Percentiles rank a stretch among this genome's conserved stretches.
These are phyloP conservation scores for Wallacemonas sp. DNA, from an alignment of 208 protist species.

Conservation along the genomic window DNA sequence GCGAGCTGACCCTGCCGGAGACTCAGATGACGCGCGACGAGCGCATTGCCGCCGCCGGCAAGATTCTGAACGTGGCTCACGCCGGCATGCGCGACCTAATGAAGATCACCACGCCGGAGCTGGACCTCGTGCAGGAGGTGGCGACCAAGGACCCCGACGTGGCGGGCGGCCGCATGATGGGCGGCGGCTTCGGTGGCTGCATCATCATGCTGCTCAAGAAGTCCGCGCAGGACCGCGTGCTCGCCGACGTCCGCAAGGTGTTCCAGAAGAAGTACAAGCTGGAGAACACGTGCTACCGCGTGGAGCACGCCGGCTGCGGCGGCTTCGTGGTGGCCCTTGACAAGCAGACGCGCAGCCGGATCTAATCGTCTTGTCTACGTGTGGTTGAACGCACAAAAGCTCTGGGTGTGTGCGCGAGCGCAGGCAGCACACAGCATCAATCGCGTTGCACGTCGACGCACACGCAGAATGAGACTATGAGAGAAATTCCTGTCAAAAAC, in stretches of 20 bases:
- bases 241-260: slow-evolving; percentile 40
- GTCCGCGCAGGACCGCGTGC: slow-evolving; percentile 50
- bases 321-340: slow-evolving; percentile 51
- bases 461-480: no score
- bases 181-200: slow-evolving; percentile 91
- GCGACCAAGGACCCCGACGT: slow-evolving; percentile 68
- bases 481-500: no score
- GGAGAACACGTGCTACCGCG: slow-evolving; percentile 53
- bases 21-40: slow-evolving; percentile 40
- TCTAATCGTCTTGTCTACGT: not conserved
- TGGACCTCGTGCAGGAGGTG: slow-evolving; percentile 75
- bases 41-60: slow-evolving; percentile 49
- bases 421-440: no score
- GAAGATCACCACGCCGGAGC: slow-evolving; percentile 77
- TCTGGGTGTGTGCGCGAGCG: no score
- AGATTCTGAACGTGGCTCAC: slow-evolving; percentile 71
- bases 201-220: slow-evolving; percentile 66
- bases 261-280: slow-evolving; percentile 62
- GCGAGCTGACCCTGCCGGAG: slow-evolving; percentile 33
- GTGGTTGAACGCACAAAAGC: no score
- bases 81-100: slow-evolving; percentile 69
- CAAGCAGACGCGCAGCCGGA: not conserved
- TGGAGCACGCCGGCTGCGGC: slow-evolving; percentile 51
- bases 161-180: slow-evolving; percentile 86
- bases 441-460: no score